These are phyloP conservation scores for Fusarium azukiicola DNA, from an alignment of 2,329 filamentous ascomycete genomes.

Conservation along the genomic window DNA sequence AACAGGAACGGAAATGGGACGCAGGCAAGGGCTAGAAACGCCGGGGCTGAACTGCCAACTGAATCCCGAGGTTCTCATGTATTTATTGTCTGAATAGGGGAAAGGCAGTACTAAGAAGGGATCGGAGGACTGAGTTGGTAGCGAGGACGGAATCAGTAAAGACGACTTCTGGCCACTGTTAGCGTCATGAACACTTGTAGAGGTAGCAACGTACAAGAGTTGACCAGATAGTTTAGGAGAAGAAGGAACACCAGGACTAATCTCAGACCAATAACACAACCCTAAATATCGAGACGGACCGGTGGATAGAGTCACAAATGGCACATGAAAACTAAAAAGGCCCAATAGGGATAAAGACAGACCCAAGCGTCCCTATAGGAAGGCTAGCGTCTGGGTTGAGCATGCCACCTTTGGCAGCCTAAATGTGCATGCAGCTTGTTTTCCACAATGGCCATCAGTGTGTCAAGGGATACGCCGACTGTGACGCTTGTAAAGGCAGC, in stretches of 20 bases:
- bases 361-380: conserved; percentile 25
- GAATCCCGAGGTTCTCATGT: conserved; percentile 8
- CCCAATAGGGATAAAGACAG: conserved; percentile 24
- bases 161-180: background rate
- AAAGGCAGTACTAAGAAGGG: background rate
- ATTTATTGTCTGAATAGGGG: background rate
- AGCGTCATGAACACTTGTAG: background rate
- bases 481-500: conserved; percentile 3
- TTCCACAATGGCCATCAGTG: background rate
- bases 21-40: background rate
- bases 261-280: conserved; percentile 23
- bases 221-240: conserved; percentile 29
- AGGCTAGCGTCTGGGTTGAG: conserved; percentile 24
- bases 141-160: background rate
- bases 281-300: conserved; percentile 28
- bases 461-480: conserved; percentile 16
- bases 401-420: background rate
- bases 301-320: conserved; percentile 1
- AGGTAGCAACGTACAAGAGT: conserved; percentile 17
- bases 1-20: conserved; percentile 13
- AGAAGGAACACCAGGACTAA: conserved; percentile 38
- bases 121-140: background rate
- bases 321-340: conserved; percentile 44
- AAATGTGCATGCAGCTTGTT: conserved; percentile 22
- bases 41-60: conserved; percentile 3